Conservation (phyloP, 2,329 filamentous ascomycete species). For the Stromatinia cepivora region DNA sequence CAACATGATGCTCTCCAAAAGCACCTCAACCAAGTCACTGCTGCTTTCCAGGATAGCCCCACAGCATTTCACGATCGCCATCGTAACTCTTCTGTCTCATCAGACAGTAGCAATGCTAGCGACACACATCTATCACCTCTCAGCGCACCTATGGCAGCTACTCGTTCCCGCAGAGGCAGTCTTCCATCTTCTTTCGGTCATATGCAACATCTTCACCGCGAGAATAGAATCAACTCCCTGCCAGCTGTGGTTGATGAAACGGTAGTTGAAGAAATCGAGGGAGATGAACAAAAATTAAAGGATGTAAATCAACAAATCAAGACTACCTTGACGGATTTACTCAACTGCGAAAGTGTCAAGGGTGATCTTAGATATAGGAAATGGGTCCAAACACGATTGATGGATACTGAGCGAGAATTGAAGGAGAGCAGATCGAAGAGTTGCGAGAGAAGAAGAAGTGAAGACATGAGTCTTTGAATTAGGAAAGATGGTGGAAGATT, state of each 20-base stretch:
- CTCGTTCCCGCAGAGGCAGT: slow-evolving; percentile 4
- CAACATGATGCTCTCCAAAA: slow-evolving; percentile 42
- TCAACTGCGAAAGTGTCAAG: slow-evolving; percentile 53
- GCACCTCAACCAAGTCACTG: slow-evolving; percentile 36
- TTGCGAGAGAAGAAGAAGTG: slow-evolving; percentile 32
- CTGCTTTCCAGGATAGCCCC: slow-evolving; percentile 20
- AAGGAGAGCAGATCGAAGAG: slow-evolving; percentile 35
- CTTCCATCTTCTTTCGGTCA: background rate
- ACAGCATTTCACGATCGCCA: slow-evolving; percentile 21
- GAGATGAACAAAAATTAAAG: slow-evolving; percentile 44
- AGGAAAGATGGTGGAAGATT: slow-evolving; percentile 1
- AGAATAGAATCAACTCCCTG: slow-evolving; percentile 30
- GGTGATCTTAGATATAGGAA: slow-evolving; percentile 48
- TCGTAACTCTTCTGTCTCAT: slow-evolving; percentile 25
- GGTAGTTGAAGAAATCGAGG: slow-evolving; percentile 31
- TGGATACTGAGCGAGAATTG: slow-evolving; percentile 54
- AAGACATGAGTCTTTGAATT: slow-evolving; percentile 20
- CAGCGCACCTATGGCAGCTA: slow-evolving; percentile 24
- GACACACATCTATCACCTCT: slow-evolving; percentile 10
- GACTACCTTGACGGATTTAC: slow-evolving; percentile 52
- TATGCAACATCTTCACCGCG: slow-evolving; percentile 9
- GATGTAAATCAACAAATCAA: slow-evolving; percentile 55
- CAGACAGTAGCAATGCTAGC: slow-evolving; percentile 1
- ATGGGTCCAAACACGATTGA: slow-evolving; percentile 54
- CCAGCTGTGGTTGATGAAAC: slow-evolving; percentile 35